Percentiles rank a stretch among this genome's conserved stretches.
Conservation (phyloP, 176 grass and related monocot species). For the Musa beccarii region DNA sequence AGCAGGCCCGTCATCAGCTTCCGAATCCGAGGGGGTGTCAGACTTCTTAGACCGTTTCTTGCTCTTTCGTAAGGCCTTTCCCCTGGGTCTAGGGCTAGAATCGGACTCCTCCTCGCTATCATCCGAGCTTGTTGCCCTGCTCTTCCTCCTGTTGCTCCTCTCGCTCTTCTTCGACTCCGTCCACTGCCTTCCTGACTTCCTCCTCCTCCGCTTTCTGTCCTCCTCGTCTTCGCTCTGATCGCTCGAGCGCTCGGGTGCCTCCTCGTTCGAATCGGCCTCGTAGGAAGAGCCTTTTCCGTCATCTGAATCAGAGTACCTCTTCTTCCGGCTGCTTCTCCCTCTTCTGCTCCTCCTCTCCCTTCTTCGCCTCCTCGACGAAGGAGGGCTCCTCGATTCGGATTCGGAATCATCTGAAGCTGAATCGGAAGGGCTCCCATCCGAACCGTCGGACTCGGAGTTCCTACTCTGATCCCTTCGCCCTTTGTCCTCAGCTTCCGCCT, state of each 20-base stretch:
- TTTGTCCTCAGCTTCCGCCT: constrained; percentile 28
- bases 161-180: constrained; percentile 4
- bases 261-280: constrained; percentile 23
- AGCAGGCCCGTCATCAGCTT: constrained; percentile 23
- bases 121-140: constrained; percentile 28
- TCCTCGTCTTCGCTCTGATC: constrained; percentile 46
- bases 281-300: constrained; percentile 20
- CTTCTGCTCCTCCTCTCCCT: constrained; percentile 33
- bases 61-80: constrained; percentile 29
- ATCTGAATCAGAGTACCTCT: constrained; percentile 26
- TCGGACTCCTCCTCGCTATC: constrained; percentile 22
- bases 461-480: background rate
- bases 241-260: constrained; percentile 35
- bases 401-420: background rate
- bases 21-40: constrained; percentile 29
- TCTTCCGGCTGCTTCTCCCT: constrained; percentile 40
- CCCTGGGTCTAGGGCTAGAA: constrained; percentile 26
- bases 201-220: constrained; percentile 36
- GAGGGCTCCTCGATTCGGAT: constrained; percentile 5
- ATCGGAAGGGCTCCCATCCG: background rate
- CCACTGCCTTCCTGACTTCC: constrained; percentile 16
- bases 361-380: constrained; percentile 22
- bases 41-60: constrained; percentile 33
- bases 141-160: constrained; percentile 29
- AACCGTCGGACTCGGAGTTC: background rate